Base-by-base conservation (phyloP, 1,139 yeast species). In the Protomyces pachydermus region DNA sequence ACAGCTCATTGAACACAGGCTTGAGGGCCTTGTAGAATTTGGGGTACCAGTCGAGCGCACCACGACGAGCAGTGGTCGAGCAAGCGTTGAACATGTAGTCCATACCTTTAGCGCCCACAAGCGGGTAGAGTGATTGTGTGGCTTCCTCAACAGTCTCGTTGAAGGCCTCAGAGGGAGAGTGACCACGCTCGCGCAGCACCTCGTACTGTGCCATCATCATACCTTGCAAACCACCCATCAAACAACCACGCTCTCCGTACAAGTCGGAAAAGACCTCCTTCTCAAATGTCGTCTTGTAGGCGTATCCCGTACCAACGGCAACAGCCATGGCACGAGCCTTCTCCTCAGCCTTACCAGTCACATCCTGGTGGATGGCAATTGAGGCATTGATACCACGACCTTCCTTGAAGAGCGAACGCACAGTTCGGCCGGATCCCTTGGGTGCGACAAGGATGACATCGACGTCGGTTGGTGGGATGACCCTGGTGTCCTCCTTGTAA, bases 161-260 rank as follows among this genome's bases (percentile, higher is more conserved):
- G 91, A 93, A 93, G 75, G 98, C 98, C 84, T 93, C 98, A 70
- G 97, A 90, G 82, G 98, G 98, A 72, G 97, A 84, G 87, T 93
- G 98, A 72, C 98, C 98, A 78, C 95, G 91, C 84, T 91, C 98
- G 84, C 98, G 91, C 79, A 93, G 87, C 70, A 93, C 98, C 81
- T 93, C 98, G 85, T 93, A 93, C 84, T 93, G 98, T 74, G 98
- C 98, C 76, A 93, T 85, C 91, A 93, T 93, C 98, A 93, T 93
- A 84, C 98, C 98, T 84, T 93, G 98, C 84, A 93, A 91, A 85
- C 98, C 98, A 79, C 98, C 98, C 98, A 93, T 93, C 75, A 93
- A 85, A 83, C 98, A 91, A 77, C 98, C 98, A 85, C 98, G 91
- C 85, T 93, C 98, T 82, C 98, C 98, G 83, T 93, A 93, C 78